These are phyloP conservation scores for Fusarium zealandicum DNA, from an alignment of 2,329 filamentous ascomycete species.

Conservation along the genomic window DNA sequence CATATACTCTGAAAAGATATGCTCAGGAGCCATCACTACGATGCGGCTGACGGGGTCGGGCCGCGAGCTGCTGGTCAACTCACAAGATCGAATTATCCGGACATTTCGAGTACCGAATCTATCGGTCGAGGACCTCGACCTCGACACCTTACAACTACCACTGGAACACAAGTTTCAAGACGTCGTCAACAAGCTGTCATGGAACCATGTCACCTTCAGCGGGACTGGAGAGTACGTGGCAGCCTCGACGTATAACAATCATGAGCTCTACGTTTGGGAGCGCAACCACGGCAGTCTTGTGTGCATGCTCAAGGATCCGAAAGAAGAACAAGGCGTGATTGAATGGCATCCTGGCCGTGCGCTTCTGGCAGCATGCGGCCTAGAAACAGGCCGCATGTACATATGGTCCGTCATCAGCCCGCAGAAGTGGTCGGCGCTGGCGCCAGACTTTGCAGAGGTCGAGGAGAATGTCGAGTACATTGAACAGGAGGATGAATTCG, in stretches of 20 bases:
- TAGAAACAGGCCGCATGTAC: conserved; percentile 93
- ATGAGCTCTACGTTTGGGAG: conserved; percentile 99
- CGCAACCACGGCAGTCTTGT: conserved; percentile 90
- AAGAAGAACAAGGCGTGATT: conserved; percentile 94
- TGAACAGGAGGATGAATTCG: conserved; percentile 95
- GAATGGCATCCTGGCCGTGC: conserved; percentile 95
- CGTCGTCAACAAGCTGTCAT: conserved; percentile 90
- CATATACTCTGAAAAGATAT: conserved; percentile 89
- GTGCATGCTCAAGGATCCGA: conserved; percentile 95
- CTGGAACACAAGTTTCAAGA: conserved; percentile 99
- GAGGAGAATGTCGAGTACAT: conserved; percentile 98
- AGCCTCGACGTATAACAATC: conserved; percentile 96
- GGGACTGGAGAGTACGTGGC: conserved; percentile 94
- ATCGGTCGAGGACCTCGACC: conserved; percentile 71
- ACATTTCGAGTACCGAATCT: conserved; percentile 89
- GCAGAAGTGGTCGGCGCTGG: conserved; percentile 95
- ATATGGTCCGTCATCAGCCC: conserved; percentile 96
- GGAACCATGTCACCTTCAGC: conserved; percentile 97
- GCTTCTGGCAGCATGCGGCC: conserved; percentile 86
- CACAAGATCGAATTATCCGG: conserved; percentile 91
- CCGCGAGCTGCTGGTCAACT: conserved; percentile 87
- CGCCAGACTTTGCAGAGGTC: conserved; percentile 95
- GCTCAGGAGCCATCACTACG: conserved; percentile 85
- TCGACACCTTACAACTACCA: conserved; percentile 85
- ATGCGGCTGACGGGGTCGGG: conserved; percentile 84